A percentile compares a stretch with the other conserved stretches of the same genome.
Conservation (phyloP, 306 rosid genomes). For the Pachyrhizus erosus region DNA sequence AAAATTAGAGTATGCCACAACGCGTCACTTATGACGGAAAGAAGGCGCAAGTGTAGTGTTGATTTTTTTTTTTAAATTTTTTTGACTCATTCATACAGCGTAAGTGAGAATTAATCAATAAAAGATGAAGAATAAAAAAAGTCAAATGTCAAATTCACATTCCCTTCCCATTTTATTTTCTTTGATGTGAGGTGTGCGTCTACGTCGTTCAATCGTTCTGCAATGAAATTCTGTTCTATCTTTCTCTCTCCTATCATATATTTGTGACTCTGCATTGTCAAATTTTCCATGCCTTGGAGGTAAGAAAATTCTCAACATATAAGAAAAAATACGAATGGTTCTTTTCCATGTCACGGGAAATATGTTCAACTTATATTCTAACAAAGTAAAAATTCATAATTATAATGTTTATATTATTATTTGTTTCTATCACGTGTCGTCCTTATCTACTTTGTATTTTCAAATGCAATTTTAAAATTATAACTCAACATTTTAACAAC, state of each 20-base stretch:
- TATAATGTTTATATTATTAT: background rate
- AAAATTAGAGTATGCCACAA: background rate
- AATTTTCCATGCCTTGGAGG: background rate
- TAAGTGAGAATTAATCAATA: background rate
- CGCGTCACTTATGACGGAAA: background rate
- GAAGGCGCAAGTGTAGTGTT: background rate
- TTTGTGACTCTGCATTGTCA: background rate
- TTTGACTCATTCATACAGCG: background rate
- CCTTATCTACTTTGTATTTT: background rate
- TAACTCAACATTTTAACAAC: background rate
- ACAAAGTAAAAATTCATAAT: background rate
- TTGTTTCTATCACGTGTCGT: no score
- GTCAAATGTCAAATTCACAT: background rate
- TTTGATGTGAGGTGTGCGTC: background rate
- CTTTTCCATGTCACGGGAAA: background rate
- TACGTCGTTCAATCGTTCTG: background rate
- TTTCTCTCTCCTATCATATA: background rate
- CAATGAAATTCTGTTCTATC: background rate
- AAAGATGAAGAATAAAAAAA: background rate
- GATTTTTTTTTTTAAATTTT: background rate
- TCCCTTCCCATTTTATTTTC: background rate
- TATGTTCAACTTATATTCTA: background rate
- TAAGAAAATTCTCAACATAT: no score
- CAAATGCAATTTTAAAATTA: background rate
- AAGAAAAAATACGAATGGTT: background rate